phyloP scores from a whole-genome alignment of 495 filamentous ascomycete genomes.

The Penicillium goetzii region DNA sequence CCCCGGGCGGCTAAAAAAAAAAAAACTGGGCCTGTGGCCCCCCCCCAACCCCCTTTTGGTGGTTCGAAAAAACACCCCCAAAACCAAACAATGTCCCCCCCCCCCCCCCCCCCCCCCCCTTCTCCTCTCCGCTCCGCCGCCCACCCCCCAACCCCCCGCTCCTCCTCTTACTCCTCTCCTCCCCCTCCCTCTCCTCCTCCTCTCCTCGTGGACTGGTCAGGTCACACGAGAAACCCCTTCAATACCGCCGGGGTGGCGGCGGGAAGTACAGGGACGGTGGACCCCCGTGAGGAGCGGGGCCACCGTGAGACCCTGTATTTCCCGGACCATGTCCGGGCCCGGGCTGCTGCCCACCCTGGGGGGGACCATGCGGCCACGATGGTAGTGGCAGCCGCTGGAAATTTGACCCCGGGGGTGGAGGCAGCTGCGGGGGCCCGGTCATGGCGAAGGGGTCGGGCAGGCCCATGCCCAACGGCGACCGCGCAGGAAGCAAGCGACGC shows the following conservation, averaged over 20 bases:
- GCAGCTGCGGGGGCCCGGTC: conserved; percentile 45
- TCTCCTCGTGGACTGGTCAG: neutral
- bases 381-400: conserved; percentile 43
- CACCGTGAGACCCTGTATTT: conserved; percentile 19
- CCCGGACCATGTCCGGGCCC: conserved; percentile 2
- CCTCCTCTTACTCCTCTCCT: neutral
- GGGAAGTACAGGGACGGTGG: conserved; percentile 28
- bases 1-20: too few relatives aligned
- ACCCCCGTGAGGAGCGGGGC: conserved; percentile 24
- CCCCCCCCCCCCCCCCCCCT: too few relatives aligned
- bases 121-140: too few relatives aligned
- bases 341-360: conserved; percentile 10
- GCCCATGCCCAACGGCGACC: conserved; percentile 37
- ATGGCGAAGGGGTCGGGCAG: conserved; percentile 44
- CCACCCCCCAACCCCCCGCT: neutral
- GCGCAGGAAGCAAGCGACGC: conserved; percentile 45
- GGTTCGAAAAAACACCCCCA: too few relatives aligned
- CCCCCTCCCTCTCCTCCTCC: neutral
- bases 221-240: neutral
- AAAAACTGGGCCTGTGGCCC: too few relatives aligned
- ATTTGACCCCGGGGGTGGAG: conserved; percentile 47
- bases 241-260: conserved; percentile 17
- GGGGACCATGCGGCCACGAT: conserved; percentile 33
- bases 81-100: too few relatives aligned
- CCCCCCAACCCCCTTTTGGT: too few relatives aligned